Evolutionary conservation across 192 early-diverging fungal species (phyloP).

Genomic region (Entomortierella lignicola): DNA sequence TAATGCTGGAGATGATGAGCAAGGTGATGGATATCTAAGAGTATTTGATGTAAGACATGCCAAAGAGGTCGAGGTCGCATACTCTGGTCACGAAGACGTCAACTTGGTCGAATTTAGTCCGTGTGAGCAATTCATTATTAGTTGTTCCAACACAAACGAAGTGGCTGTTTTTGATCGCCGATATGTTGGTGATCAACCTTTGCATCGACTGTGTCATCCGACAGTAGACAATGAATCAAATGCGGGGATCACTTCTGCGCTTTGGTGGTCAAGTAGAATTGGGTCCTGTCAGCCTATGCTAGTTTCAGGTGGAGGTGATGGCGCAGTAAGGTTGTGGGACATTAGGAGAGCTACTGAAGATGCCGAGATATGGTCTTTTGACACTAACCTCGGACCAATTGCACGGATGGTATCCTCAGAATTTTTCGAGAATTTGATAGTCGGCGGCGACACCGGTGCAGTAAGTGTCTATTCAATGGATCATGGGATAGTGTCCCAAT

Average conservation of each 20-base stretch:
- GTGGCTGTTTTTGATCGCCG: conserved; percentile 49
- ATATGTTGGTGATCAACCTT: not conserved
- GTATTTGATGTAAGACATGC: conserved; percentile 20
- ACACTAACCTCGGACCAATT: conserved; percentile 30
- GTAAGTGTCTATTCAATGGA: conserved; percentile 26
- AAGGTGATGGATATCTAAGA: conserved; percentile 35
- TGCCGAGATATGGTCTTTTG: conserved; percentile 21
- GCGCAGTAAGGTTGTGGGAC: conserved; percentile 37
- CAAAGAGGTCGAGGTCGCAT: conserved; percentile 7
- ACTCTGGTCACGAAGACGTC: conserved; percentile 38
- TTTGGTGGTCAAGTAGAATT: conserved; percentile 28
- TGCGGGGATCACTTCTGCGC: conserved; percentile 34
- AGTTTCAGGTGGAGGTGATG: conserved; percentile 40
- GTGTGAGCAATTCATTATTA: conserved; percentile 34
- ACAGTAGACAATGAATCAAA: conserved; percentile 5
- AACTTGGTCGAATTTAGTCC: conserved; percentile 54
- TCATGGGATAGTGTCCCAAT: conserved; percentile 21
- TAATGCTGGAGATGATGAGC: conserved; percentile 18
- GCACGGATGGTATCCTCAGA: conserved; percentile 16
- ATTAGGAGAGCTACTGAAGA: conserved; percentile 39
- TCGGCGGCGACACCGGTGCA: conserved; percentile 34
- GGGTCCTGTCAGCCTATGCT: conserved; percentile 20
- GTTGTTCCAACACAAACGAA: conserved; percentile 36
- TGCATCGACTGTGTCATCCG: conserved; percentile 23
- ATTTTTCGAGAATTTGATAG: conserved; percentile 11